Conservation (phyloP, 1,284 basidiomycete genomes). For the Moesziomyces sp. region DNA sequence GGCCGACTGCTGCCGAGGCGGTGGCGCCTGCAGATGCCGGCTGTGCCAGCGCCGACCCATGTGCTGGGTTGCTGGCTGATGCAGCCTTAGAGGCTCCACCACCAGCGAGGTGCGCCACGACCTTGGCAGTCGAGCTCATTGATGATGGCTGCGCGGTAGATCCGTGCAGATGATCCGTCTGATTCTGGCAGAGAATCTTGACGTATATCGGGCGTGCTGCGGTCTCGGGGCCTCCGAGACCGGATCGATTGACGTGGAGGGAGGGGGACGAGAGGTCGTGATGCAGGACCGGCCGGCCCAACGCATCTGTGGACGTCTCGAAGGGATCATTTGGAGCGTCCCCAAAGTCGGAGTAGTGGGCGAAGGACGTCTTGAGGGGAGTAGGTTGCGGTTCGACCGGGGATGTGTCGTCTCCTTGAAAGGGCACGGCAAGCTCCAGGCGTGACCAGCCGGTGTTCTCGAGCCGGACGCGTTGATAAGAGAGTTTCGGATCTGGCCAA, state of each 20-base stretch:
- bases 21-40: constrained; percentile 5
- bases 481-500: constrained; percentile 62
- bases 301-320: constrained; percentile 15
- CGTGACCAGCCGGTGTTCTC: constrained; percentile 71
- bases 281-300: neutral
- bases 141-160: constrained; percentile 20
- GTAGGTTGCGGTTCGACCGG: neutral
- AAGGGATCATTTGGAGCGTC: constrained; percentile 26
- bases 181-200: constrained; percentile 55
- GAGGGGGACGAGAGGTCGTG: neutral
- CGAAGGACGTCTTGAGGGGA: neutral
- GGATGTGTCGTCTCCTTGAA: constrained; percentile 9
- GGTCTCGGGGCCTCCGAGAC: constrained; percentile 4
- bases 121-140: constrained; percentile 18
- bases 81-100: constrained; percentile 15
- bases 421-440: constrained; percentile 67
- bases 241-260: neutral
- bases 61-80: constrained; percentile 8
- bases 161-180: constrained; percentile 52
- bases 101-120: constrained; percentile 34
- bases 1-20: constrained; percentile 16
- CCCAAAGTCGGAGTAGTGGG: constrained; percentile 30
- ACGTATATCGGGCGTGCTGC: constrained; percentile 40
- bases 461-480: constrained; percentile 69
- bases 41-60: constrained; percentile 2